Base-by-base conservation (phyloP, 2,329 filamentous ascomycete species). In the Arthrobotrys entomopaga region DNA sequence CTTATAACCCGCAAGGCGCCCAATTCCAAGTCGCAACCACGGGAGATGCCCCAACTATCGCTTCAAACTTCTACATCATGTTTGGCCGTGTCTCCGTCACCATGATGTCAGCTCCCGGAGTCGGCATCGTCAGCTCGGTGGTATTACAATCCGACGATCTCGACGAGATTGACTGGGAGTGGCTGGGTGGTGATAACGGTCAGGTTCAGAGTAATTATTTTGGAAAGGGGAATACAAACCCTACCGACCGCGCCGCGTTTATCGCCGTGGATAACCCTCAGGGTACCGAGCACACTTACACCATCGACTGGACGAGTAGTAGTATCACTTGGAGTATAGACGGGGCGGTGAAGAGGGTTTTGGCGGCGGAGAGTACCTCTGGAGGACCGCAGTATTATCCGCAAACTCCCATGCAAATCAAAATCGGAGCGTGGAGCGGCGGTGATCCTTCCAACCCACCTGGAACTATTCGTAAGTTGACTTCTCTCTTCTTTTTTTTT, bases 191-290 rank as follows among this genome's bases (percentile, higher is more conserved):
- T 65, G 87, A 91, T 80, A 83, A 86, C 77, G 84, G 84, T 67
- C 86, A 96, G 81, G 91, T 97, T n/a, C 95, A 99, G 82, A 91
- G 89, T 78, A 99, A 99, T 83, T 99, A 96, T 83, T 99, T 99
- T 79, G 92, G 93, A 81, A 97, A 98, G 82, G 95, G 94, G 61
- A 86, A 91, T 78, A 93, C 92, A 0, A 89, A 87, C 29, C 87
- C 87, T n/a, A 96, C 94, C 84, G 92, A 96, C 83, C 90, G 95
- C 65, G 93, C 92, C 76, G 89, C 91, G 70, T 93, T 92, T 81
- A 91, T 96, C 81, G 83, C 87, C 3, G 84, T 89, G 79, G 77
- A 84, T 76, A 83, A 86, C 78, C 95, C 90, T 76, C 93, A 97
- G 81, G 84, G 84, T 57, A 82, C 85, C 40, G 97, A 90, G 82